Evolutionary conservation across 768 basidiomycete genomes (phyloP).

Genomic region (Leccinum subgranulosum): DNA sequence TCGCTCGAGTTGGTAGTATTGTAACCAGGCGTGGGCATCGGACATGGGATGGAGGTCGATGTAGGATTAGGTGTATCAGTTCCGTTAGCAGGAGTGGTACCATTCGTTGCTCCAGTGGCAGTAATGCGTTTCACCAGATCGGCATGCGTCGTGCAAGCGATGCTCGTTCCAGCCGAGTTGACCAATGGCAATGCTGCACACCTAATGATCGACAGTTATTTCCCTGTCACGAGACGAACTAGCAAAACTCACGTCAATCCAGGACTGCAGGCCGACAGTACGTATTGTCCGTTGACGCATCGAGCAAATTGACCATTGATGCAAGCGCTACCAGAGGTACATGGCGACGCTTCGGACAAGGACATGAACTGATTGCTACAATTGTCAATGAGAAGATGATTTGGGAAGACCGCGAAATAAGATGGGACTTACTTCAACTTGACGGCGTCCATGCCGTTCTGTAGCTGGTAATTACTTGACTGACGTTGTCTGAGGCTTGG

Average conservation of each 20-base stretch:
- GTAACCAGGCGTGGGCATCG: constrained; percentile 4
- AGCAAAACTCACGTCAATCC: constrained; percentile 15
- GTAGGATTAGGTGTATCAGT: constrained; percentile 15
- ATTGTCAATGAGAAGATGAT: constrained; percentile 3
- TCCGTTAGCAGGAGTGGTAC: constrained; percentile 19
- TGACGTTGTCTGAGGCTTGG: constrained; percentile 34
- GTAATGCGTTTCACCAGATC: constrained; percentile 48
- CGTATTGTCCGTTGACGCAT: constrained; percentile 47
- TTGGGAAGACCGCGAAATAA: not conserved
- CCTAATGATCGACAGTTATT: constrained; percentile 3
- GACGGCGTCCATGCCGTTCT: constrained; percentile 43
- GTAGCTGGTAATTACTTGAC: constrained; percentile 25
- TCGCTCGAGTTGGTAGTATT: constrained; percentile 17
- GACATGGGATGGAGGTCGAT: not conserved
- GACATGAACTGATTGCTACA: constrained; percentile 20
- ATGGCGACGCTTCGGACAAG: constrained; percentile 32
- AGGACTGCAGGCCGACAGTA: constrained; percentile 20
- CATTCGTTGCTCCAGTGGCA: constrained; percentile 29
- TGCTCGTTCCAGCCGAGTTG: constrained; percentile 45
- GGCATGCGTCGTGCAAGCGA: constrained; percentile 49
- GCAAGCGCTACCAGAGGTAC: constrained; percentile 44
- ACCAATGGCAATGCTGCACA: constrained; percentile 47
- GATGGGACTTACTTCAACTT: constrained; percentile 37
- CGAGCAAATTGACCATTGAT: constrained; percentile 49
- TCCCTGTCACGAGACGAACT: not conserved